Evolutionary conservation across 148 eudicot genomes (phyloP).

Genomic region (Rhododendron henanense): DNA sequence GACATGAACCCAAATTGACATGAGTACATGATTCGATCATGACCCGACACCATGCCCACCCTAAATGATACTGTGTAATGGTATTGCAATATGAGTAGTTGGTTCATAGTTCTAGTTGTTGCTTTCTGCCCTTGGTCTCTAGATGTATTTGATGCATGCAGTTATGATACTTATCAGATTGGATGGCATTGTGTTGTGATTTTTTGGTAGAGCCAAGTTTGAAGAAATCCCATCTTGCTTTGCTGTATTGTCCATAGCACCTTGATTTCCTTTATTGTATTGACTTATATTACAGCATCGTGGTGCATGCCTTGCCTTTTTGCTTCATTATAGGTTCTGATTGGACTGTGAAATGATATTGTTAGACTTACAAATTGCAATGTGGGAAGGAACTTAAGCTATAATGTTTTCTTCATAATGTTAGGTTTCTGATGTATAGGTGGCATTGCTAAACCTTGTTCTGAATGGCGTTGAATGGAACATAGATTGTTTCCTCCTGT

Average conservation of each 20-base stretch:
- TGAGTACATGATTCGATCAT: not conserved
- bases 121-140: not conserved
- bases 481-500: not conserved
- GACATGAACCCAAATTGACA: not conserved
- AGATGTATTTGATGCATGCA: not conserved
- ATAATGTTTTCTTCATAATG: not conserved
- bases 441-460: not conserved
- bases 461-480: not conserved
- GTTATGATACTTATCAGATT: not conserved
- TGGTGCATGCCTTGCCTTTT: not conserved
- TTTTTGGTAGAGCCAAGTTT: conserved; percentile 37
- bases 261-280: not conserved
- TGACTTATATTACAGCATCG: not conserved
- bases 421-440: not conserved
- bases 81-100: not conserved
- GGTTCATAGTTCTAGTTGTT: not conserved
- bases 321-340: not conserved
- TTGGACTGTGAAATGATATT: not conserved
- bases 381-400: not conserved
- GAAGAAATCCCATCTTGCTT: not conserved
- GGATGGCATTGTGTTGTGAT: conserved; percentile 60
- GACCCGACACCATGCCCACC: not conserved
- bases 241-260: not conserved
- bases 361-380: not conserved
- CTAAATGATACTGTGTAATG: not conserved